These are phyloP conservation scores for Pythium periplocum DNA, from an alignment of 352 stramenopile species.

Conservation along the genomic window DNA sequence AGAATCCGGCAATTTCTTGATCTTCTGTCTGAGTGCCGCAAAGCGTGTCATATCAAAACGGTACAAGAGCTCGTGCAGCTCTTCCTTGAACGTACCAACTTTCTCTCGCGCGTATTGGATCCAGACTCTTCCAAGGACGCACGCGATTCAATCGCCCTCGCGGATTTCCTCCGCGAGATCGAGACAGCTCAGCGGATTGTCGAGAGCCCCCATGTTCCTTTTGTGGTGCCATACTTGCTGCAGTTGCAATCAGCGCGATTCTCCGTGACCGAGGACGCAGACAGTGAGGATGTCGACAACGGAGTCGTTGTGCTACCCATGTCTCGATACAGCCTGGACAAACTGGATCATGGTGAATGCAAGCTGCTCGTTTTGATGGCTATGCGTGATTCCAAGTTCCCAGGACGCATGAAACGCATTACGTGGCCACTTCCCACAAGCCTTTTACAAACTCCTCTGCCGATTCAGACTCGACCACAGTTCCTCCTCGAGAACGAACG, in stretches of 20 bases:
- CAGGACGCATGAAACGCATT: conserved; percentile 63
- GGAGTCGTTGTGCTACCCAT: conserved; percentile 46
- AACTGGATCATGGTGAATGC: conserved; percentile 14
- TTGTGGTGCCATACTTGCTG: conserved; percentile 70
- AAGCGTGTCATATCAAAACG: conserved; percentile 25
- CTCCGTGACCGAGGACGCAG: neutral
- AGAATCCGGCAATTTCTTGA: conserved; percentile 10
- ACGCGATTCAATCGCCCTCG: conserved; percentile 48
- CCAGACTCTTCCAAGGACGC: conserved; percentile 47
- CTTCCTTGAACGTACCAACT: conserved; percentile 44
- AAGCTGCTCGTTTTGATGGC: conserved; percentile 47
- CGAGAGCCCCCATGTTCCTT: conserved; percentile 45
- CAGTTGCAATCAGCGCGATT: conserved; percentile 31
- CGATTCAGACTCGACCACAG: conserved; percentile 47
- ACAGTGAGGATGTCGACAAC: neutral
- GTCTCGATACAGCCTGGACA: conserved; percentile 31
- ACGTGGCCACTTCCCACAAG: conserved; percentile 51
- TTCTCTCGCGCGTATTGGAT: conserved; percentile 20
- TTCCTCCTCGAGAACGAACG: conserved; percentile 41
- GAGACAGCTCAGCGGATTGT: conserved; percentile 52
- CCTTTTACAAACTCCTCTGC: conserved; percentile 45
- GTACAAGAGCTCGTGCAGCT: conserved; percentile 51
- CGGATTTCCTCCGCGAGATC: conserved; percentile 63
- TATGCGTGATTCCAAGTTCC: conserved; percentile 78
- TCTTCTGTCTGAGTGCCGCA: conserved; percentile 41